phyloP scores from a whole-genome alignment of 2,329 filamentous ascomycete species.

The Amauroascus niger region DNA sequence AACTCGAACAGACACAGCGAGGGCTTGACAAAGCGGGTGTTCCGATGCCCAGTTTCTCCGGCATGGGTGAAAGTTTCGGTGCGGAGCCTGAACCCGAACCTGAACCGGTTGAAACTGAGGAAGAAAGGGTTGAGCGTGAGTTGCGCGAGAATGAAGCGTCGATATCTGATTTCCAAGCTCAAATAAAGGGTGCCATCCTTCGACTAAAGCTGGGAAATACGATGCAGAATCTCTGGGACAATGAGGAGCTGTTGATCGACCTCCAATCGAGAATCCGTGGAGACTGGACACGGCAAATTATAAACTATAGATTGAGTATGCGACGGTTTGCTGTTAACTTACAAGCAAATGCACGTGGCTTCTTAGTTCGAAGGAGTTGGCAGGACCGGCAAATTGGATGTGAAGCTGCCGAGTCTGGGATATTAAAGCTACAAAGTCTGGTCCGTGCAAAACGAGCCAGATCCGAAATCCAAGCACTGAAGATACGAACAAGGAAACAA shows the following conservation, averaged over 20 bases:
- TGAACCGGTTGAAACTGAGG: conserved; percentile 69
- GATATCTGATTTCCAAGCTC: conserved; percentile 74
- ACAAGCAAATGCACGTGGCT: conserved; percentile 70
- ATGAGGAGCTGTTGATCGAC: conserved; percentile 66
- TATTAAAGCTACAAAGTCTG: conserved; percentile 73
- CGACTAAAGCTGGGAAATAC: conserved; percentile 65
- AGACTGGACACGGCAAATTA: conserved; percentile 75
- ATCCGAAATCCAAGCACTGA: conserved; percentile 35
- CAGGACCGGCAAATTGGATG: conserved; percentile 59
- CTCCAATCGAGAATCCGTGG: conserved; percentile 81
- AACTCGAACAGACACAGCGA: conserved; percentile 93
- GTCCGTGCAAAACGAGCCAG: conserved; percentile 49
- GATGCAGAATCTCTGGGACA: conserved; percentile 87
- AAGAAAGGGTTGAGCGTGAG: conserved; percentile 76
- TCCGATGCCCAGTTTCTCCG: conserved; percentile 95
- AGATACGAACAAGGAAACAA: conserved; percentile 31
- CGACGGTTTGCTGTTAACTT: conserved; percentile 65
- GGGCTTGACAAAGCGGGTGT: conserved; percentile 90
- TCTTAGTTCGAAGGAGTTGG: conserved; percentile 58
- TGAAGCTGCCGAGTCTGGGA: conserved; percentile 59
- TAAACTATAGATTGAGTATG: conserved; percentile 75
- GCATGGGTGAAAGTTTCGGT: conserved; percentile 92
- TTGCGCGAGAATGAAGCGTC: conserved; percentile 62
- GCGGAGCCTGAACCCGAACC: conserved; percentile 65
- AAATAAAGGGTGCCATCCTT: conserved; percentile 69